These are phyloP conservation scores for Vaccinium myrtillus DNA, from an alignment of 148 eudicot species.

Conservation along the genomic window DNA sequence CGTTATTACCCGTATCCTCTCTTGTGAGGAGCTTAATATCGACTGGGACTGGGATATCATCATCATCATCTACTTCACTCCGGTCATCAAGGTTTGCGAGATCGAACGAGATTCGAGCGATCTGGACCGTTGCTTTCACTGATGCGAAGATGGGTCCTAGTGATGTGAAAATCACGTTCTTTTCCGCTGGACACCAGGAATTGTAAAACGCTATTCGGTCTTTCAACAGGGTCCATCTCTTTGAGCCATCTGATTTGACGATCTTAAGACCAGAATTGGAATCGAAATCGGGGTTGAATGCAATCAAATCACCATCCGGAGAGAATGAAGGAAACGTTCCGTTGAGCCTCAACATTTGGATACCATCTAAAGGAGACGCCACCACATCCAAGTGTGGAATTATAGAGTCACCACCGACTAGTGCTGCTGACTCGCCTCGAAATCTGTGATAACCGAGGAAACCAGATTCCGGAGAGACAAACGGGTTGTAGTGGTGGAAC, in stretches of 20 bases:
- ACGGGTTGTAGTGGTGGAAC: conserved; percentile 81
- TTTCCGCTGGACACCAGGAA: conserved; percentile 54
- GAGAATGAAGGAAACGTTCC: conserved; percentile 75
- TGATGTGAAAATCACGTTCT: conserved; percentile 63
- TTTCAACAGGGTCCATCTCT: conserved; percentile 52
- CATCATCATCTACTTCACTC: neutral
- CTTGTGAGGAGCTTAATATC: conserved; percentile 52
- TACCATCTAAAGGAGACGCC: conserved; percentile 33
- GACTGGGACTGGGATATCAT: conserved; percentile 23
- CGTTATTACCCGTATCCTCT: conserved; percentile 68
- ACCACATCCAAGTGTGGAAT: conserved; percentile 52
- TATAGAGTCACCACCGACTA: conserved; percentile 14
- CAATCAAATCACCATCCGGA: conserved; percentile 51
- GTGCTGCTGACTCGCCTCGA: conserved; percentile 36
- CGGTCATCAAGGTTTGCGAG: conserved; percentile 19
- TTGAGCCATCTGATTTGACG: conserved; percentile 71
- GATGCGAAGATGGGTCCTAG: conserved; percentile 66
- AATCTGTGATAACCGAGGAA: conserved; percentile 76
- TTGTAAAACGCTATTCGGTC: conserved; percentile 51
- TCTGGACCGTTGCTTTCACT: conserved; percentile 47
- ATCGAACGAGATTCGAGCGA: conserved; percentile 59
- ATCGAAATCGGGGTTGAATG: conserved; percentile 48
- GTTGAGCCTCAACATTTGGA: conserved; percentile 52
- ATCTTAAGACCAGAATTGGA: conserved; percentile 46
- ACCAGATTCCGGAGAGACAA: conserved; percentile 53